Evolutionary conservation across 768 basidiomycete species (phyloP).

Genomic region (Pholiota conissans): DNA sequence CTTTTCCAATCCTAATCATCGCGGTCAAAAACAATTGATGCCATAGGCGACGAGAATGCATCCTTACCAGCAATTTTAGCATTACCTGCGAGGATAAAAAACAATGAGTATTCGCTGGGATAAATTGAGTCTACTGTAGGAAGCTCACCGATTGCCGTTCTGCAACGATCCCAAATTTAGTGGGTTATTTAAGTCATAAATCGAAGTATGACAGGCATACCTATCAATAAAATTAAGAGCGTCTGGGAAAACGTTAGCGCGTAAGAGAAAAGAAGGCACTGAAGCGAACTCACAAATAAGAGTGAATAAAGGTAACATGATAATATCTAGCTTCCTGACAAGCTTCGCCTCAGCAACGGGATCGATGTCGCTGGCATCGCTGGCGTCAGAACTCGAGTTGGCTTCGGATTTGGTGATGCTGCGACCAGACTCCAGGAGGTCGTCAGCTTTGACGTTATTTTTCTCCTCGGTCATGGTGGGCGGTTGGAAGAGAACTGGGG

Average conservation of each 20-base stretch:
- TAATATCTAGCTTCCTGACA: constrained; percentile 34
- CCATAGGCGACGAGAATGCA: not conserved
- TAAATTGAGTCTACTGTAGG: not conserved
- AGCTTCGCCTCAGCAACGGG: constrained; percentile 33
- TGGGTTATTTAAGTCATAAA: not conserved
- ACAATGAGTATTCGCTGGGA: not conserved
- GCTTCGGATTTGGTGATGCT: not conserved
- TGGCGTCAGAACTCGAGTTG: not conserved
- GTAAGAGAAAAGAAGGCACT: not conserved
- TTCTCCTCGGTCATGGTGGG: constrained; percentile 9
- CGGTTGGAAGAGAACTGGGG: constrained; percentile 1
- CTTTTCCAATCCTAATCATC: constrained; percentile 32
- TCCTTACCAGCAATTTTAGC: constrained; percentile 23
- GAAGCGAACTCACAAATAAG: constrained; percentile 33
- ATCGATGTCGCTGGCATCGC: constrained; percentile 25
- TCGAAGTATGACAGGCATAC: constrained; percentile 13
- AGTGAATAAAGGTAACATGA: constrained; percentile 37
- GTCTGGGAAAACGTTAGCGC: constrained; percentile 19
- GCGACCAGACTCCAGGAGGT: constrained; percentile 5
- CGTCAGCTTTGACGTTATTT: constrained; percentile 2
- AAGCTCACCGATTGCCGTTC: constrained; percentile 21
- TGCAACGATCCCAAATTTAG: not conserved
- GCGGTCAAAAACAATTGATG: not conserved
- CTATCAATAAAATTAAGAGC: constrained; percentile 40
- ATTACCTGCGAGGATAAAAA: constrained; percentile 12